Evolutionary conservation across 345 rosid genomes (phyloP).

Genomic region (Turnera subulata): DNA sequence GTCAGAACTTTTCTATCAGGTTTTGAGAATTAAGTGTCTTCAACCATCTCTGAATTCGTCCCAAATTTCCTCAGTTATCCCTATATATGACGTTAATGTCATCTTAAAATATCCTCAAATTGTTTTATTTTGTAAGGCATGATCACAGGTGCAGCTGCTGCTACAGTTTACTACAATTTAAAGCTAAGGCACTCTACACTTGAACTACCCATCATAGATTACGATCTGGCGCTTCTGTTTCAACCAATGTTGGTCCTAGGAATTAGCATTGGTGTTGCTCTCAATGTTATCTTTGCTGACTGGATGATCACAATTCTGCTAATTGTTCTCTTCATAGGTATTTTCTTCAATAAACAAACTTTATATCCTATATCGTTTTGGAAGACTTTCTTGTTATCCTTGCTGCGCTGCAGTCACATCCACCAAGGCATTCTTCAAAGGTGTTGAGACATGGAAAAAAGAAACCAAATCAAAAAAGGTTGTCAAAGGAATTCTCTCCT

Average conservation of each 20-base stretch:
- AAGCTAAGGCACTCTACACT: background rate
- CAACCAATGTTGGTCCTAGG: too few relatives aligned
- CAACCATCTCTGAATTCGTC: background rate
- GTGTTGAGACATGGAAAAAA: conserved; percentile 50
- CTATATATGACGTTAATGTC: background rate
- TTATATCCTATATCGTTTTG: background rate
- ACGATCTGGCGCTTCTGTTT: too few relatives aligned
- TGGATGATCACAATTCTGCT: conserved; percentile 53
- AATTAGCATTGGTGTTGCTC: too few relatives aligned
- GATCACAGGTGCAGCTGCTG: conserved; percentile 43
- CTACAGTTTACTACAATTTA: conserved; percentile 35
- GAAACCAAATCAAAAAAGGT: conserved; percentile 40
- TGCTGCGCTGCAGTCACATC: conserved; percentile 29
- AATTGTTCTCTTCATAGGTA: conserved; percentile 38
- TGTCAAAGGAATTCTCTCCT: background rate
- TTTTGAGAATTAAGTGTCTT: background rate
- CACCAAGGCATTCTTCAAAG: conserved; percentile 42
- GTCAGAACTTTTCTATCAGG: background rate
- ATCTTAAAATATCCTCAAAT: background rate
- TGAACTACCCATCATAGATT: conserved; percentile 44
- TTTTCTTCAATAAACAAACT: background rate
- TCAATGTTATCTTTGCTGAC: conserved; percentile 44
- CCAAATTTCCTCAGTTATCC: background rate
- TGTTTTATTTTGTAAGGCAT: too few relatives aligned
- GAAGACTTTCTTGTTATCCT: background rate